Evolutionary conservation across 306 rosid species (phyloP).

Genomic region (Comarum palustre): DNA sequence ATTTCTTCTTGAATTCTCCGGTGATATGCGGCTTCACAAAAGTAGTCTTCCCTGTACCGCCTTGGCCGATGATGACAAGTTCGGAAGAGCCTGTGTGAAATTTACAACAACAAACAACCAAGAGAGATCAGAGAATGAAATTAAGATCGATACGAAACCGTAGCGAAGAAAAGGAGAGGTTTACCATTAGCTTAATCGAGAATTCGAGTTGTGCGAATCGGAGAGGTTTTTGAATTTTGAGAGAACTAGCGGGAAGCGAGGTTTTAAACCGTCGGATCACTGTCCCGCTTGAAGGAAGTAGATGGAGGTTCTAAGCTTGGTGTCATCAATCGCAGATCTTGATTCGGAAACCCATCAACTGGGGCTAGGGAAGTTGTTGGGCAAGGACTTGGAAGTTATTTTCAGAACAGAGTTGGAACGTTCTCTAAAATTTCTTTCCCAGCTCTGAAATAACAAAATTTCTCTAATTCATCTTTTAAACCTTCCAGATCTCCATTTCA

Average conservation of each 20-base stretch:
- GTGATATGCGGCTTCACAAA: constrained; percentile 37
- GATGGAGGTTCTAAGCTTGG: no score
- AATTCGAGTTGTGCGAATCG: neutral
- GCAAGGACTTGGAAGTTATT: no score
- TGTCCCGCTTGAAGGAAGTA: no score
- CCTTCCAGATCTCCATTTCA: no score
- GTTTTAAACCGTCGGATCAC: constrained; percentile 13
- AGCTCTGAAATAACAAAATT: no score
- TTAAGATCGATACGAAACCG: neutral
- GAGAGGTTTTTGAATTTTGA: neutral
- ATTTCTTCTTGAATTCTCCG: constrained; percentile 38
- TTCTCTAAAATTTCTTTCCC: no score
- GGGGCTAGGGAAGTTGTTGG: no score
- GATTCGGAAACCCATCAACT: no score
- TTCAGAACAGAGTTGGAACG: no score
- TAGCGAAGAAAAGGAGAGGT: neutral
- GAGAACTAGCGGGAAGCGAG: neutral
- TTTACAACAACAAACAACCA: neutral
- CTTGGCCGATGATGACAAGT: constrained; percentile 40
- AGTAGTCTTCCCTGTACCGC: constrained; percentile 36
- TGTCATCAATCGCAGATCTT: no score
- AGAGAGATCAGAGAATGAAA: neutral
- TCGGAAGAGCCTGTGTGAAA: constrained; percentile 17
- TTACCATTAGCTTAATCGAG: neutral
- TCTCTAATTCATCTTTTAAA: no score